phyloP scores from a whole-genome alignment of 495 filamentous ascomycete genomes.

The Eremomyces bilateralis region DNA sequence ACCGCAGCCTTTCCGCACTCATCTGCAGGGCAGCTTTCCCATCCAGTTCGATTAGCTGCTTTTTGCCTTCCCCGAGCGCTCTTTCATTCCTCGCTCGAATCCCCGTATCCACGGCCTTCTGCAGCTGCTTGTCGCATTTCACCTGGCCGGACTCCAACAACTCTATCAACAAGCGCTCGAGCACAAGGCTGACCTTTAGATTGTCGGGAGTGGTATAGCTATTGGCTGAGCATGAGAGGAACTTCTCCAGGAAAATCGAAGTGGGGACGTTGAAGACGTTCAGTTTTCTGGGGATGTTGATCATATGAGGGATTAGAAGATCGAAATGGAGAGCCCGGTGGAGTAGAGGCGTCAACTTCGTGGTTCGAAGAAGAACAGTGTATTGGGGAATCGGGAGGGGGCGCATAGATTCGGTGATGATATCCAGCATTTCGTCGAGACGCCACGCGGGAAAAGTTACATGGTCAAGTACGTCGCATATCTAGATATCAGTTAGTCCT shows the following conservation, averaged over 20 bases:
- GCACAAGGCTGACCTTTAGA: slow-evolving; percentile 51
- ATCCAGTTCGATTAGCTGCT: slow-evolving; percentile 19
- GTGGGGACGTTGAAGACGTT: slow-evolving; percentile 35
- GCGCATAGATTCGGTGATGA: no score
- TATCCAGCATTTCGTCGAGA: no score
- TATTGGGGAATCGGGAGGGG: not conserved
- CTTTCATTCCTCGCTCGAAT: slow-evolving; percentile 37
- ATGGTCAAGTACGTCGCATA: no score
- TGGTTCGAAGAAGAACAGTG: not conserved
- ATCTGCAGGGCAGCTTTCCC: no score
- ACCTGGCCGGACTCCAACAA: slow-evolving; percentile 17
- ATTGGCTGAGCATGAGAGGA: slow-evolving; percentile 50
- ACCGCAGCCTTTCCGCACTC: no score
- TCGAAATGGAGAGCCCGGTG: not conserved
- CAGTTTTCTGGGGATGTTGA: slow-evolving; percentile 42
- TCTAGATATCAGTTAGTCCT: no score
- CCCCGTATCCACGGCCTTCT: slow-evolving; percentile 36
- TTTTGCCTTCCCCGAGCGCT: slow-evolving; percentile 22
- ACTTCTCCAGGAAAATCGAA: slow-evolving; percentile 35
- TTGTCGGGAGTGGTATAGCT: slow-evolving; percentile 44
- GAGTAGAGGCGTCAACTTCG: not conserved
- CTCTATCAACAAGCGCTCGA: slow-evolving; percentile 41
- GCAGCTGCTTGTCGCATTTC: slow-evolving; percentile 24
- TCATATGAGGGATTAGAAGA: slow-evolving; percentile 33
- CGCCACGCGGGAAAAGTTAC: no score